Percentiles rank a stretch among this genome's conserved stretches.
These are phyloP conservation scores for Phytopythium ostracodes DNA, from an alignment of 352 stramenopile genomes.

Conservation along the genomic window DNA sequence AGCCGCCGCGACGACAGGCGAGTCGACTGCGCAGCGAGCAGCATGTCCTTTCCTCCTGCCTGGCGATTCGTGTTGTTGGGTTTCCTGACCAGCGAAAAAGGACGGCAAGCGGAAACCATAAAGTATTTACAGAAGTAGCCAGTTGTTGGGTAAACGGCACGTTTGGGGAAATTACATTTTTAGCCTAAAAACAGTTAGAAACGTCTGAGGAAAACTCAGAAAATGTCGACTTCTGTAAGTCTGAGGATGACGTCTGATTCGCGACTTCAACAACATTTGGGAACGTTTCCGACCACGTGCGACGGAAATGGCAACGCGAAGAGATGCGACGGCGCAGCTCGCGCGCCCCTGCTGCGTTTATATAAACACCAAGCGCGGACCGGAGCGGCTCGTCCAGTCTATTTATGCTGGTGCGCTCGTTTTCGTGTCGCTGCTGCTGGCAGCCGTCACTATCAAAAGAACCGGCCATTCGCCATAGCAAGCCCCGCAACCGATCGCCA, in stretches of 20 bases:
- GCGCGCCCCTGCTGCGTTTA: neutral
- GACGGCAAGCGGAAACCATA: no score
- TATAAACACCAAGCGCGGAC: neutral
- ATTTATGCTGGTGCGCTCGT: neutral
- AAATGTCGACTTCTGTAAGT: no score
- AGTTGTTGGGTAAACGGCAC: no score
- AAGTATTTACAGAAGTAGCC: no score
- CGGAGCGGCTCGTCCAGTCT: neutral
- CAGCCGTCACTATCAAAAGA: neutral
- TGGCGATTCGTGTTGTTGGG: neutral
- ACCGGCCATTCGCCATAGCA: neutral
- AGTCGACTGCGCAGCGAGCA: conserved; percentile 1
- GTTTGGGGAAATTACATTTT: no score
- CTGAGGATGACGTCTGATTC: neutral
- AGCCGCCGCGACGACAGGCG: neutral
- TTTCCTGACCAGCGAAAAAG: conserved; percentile 1
- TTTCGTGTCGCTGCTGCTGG: neutral
- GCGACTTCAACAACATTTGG: neutral
- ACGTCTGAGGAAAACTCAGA: neutral
- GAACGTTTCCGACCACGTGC: neutral
- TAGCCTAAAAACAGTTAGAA: neutral
- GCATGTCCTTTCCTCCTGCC: neutral
- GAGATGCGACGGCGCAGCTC: neutral
- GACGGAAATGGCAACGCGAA: neutral
- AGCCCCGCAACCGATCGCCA: neutral